Conservation (phyloP, 176 grass and related monocot genomes). For the Cocos nucifera region DNA sequence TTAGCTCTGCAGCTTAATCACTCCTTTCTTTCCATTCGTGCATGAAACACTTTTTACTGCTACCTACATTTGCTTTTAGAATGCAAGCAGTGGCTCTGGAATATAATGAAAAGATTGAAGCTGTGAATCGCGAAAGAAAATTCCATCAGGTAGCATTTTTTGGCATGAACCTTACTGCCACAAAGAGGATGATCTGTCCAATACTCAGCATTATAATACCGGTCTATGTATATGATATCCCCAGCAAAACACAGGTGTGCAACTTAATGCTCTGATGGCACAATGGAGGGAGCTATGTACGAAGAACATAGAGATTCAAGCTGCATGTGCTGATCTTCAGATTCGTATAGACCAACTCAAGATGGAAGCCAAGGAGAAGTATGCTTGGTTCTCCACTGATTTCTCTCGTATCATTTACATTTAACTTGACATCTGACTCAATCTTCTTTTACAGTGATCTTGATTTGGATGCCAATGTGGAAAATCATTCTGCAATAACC, state of each 20-base stretch:
- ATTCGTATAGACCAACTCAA: constrained; percentile 63
- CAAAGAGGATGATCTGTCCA: neutral
- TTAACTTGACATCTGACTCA: neutral
- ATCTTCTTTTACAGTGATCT: constrained; percentile 37
- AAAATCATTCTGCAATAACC: constrained; percentile 24
- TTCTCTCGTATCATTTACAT: neutral
- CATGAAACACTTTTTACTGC: neutral
- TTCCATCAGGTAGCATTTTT: constrained; percentile 70
- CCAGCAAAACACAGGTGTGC: constrained; percentile 85
- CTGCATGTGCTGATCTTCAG: constrained; percentile 68
- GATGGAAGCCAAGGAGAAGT: constrained; percentile 64
- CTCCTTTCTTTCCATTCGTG: too few species aligned
- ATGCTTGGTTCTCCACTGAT: constrained; percentile 2
- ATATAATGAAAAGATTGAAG: constrained; percentile 85
- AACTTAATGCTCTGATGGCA: constrained; percentile 57
- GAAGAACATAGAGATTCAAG: constrained; percentile 82
- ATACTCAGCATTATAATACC: neutral
- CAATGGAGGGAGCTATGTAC: constrained; percentile 91
- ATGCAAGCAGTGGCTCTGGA: constrained; percentile 73
- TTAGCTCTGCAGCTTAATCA: too few species aligned
- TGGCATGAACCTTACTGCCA: too few species aligned
- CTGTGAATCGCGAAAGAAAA: constrained; percentile 86
- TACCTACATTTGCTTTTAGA: constrained; percentile 25
- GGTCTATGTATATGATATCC: constrained; percentile 8
- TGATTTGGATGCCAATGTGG: constrained; percentile 34